A percentile compares a stretch with the other conserved stretches of the same genome.
Evolutionary conservation across 257 asterid genomes (phyloP).

Genomic region (Catharanthus roseus): DNA sequence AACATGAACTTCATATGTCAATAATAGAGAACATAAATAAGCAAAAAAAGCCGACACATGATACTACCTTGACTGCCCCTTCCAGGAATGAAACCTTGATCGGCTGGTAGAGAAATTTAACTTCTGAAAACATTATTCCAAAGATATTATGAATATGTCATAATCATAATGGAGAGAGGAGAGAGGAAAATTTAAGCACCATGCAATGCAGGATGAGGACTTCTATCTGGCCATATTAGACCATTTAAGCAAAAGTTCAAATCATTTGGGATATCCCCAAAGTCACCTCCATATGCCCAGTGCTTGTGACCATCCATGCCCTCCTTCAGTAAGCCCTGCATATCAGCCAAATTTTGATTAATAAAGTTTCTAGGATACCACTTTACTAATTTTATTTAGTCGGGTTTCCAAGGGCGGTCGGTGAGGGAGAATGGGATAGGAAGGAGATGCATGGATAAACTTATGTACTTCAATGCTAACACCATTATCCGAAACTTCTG

Average conservation of each 20-base stretch:
- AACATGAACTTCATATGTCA: constrained; percentile 17
- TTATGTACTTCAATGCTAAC: background rate
- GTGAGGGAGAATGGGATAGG: background rate
- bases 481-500: background rate
- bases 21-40: constrained; percentile 8
- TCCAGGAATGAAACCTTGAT: constrained; percentile 66
- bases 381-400: background rate
- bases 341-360: background rate
- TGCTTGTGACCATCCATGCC: constrained; percentile 59
- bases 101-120: constrained; percentile 86
- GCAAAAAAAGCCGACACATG: constrained; percentile 12
- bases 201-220: constrained; percentile 88
- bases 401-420: background rate
- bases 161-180: background rate
- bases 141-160: background rate
- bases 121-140: constrained; percentile 48
- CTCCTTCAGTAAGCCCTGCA: constrained; percentile 72
- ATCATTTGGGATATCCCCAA: constrained; percentile 89
- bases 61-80: constrained; percentile 62
- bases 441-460: background rate
- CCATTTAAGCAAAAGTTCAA: constrained; percentile 91
- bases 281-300: constrained; percentile 99
- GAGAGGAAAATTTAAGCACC: constrained; percentile 34
- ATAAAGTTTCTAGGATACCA: background rate
- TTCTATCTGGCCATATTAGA: constrained; percentile 90